Evolutionary conservation across 441 rosid species (phyloP).

Genomic region (Eutrema salsugineum): DNA sequence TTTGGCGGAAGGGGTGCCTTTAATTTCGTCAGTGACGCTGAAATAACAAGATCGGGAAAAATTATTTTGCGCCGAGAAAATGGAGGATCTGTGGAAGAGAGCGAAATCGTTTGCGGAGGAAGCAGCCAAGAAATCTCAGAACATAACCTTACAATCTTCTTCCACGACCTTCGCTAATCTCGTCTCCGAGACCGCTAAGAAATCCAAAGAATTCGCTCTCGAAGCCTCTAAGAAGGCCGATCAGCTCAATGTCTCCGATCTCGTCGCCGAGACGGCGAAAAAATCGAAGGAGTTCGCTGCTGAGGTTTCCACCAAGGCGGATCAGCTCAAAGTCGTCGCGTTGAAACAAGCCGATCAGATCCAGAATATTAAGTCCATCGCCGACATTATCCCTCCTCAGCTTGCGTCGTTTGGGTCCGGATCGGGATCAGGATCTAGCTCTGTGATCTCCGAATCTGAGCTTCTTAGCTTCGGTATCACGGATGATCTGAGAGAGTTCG

Average conservation of each 20-base stretch:
- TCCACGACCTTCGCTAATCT: slow-evolving; percentile 64
- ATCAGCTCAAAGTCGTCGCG: slow-evolving; percentile 55
- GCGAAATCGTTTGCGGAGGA: slow-evolving; percentile 82
- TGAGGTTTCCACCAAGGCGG: slow-evolving; percentile 78
- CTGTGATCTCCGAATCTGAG: slow-evolving; percentile 38
- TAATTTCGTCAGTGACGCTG: not conserved
- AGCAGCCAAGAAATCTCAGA: slow-evolving; percentile 74
- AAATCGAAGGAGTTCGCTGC: slow-evolving; percentile 64
- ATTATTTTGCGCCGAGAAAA: slow-evolving; percentile 2
- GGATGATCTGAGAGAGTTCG: slow-evolving; percentile 59
- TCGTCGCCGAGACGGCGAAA: slow-evolving; percentile 67
- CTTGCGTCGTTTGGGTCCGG: slow-evolving; percentile 44
- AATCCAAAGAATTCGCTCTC: slow-evolving; percentile 62
- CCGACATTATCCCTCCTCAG: slow-evolving; percentile 64
- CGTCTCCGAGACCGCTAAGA: slow-evolving; percentile 63
- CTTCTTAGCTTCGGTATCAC: slow-evolving; percentile 53
- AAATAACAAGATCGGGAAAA: slow-evolving; percentile 15
- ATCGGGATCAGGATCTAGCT: slow-evolving; percentile 32
- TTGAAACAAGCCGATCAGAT: slow-evolving; percentile 64
- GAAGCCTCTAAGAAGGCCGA: slow-evolving; percentile 84
- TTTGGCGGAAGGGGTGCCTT: not conserved
- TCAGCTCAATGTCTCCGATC: slow-evolving; percentile 55
- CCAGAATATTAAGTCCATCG: slow-evolving; percentile 51
- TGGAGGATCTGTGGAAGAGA: slow-evolving; percentile 85
- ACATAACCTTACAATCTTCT: slow-evolving; percentile 40